phyloP scores from a whole-genome alignment of 345 rosid genomes.

The Eucalyptus viminalis region DNA sequence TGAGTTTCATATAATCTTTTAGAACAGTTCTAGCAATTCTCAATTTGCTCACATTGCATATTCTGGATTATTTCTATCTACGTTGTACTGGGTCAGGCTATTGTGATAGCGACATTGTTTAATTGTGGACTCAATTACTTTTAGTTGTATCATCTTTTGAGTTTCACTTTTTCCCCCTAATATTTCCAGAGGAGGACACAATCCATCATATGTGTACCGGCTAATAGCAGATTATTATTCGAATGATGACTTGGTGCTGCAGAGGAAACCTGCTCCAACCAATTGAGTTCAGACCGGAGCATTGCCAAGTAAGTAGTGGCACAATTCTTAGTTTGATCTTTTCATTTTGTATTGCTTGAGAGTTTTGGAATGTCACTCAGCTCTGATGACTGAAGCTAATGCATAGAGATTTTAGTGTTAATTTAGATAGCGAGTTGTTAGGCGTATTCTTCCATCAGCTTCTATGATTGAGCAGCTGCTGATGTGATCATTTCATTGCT shows the following conservation, averaged over 20 bases:
- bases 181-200: constrained; percentile 78
- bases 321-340: neutral
- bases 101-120: neutral
- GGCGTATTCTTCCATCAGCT: neutral
- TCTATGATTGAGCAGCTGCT: neutral
- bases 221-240: constrained; percentile 96
- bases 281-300: neutral
- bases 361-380: neutral
- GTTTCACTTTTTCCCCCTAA: neutral
- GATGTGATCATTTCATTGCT: neutral
- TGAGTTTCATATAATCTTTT: neutral
- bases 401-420: neutral
- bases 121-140: neutral
- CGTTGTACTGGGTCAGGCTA: neutral
- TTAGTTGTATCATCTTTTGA: neutral
- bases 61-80: neutral
- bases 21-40: neutral
- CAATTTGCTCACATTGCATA: neutral
- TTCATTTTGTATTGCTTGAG: neutral
- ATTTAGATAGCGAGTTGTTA: neutral
- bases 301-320: neutral
- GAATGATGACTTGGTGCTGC: constrained; percentile 87
- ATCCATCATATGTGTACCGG: constrained; percentile 94
- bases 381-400: neutral
- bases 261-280: constrained; percentile 22